A percentile compares a stretch with the other conserved stretches of the same genome.
Conservation (phyloP, 2,329 filamentous ascomycete genomes). For the Cyclaneusma minus region DNA sequence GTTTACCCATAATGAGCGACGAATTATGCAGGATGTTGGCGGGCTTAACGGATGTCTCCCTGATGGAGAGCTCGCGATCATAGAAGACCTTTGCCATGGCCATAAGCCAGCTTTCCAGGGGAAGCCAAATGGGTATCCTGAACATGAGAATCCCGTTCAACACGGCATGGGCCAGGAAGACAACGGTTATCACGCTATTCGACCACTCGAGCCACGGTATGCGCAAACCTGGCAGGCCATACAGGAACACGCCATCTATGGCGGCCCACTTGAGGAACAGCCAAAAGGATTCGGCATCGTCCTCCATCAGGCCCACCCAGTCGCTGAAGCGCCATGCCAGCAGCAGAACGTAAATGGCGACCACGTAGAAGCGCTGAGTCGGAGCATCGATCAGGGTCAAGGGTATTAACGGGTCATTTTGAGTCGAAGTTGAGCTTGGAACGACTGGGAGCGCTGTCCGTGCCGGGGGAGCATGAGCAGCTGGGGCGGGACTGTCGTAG, state of each 20-base stretch:
- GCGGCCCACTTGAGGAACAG: conserved; percentile 88
- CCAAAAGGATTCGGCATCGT: conserved; percentile 76
- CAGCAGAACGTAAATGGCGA: conserved; percentile 61
- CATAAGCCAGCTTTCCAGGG: conserved; percentile 57
- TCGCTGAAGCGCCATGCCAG: conserved; percentile 79
- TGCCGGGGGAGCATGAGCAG: conserved; percentile 8
- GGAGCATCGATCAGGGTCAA: conserved; percentile 73
- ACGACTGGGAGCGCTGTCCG: conserved; percentile 11
- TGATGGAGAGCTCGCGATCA: conserved; percentile 83
- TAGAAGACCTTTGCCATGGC: conserved; percentile 69
- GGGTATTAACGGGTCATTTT: conserved; percentile 54
- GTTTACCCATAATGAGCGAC: conserved; percentile 85
- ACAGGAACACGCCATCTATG: conserved; percentile 76
- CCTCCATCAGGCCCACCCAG: conserved; percentile 61
- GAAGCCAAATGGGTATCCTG: conserved; percentile 64
- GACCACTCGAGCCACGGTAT: conserved; percentile 97
- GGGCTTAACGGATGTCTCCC: conserved; percentile 83
- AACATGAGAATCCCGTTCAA: conserved; percentile 87
- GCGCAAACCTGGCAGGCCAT: conserved; percentile 69
- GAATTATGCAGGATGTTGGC: conserved; percentile 79
- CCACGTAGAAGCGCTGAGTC: conserved; percentile 75
- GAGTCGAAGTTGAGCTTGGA: conserved; percentile 7
- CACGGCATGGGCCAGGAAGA: conserved; percentile 58
- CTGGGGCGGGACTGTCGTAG: conserved; percentile 17
- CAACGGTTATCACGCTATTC: conserved; percentile 51